phyloP scores from a whole-genome alignment of 1,284 basidiomycete species.

The Cryptococcus wingfieldii region DNA sequence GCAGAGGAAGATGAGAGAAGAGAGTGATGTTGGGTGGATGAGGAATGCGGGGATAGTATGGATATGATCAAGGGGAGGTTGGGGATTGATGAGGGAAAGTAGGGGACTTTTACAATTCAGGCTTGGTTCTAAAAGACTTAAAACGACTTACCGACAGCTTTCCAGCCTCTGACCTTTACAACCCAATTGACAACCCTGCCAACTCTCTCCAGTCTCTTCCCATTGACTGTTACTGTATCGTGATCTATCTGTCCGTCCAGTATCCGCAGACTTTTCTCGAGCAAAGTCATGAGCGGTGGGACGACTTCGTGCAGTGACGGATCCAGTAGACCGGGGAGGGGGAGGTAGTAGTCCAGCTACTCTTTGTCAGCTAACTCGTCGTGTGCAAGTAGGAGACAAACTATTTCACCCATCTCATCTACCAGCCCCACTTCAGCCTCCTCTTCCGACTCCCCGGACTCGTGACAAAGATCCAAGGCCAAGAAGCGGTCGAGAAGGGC shows the following conservation, averaged over 20 bases:
- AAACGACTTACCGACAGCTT: constrained; percentile 73
- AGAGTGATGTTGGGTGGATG: constrained; percentile 46
- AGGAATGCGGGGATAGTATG: constrained; percentile 58
- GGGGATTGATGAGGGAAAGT: constrained; percentile 69
- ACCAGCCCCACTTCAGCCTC: constrained; percentile 55
- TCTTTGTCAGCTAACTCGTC: constrained; percentile 1
- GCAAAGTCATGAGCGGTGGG: constrained; percentile 64
- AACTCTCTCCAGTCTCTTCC: constrained; percentile 28
- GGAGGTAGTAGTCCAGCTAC: constrained; percentile 86
- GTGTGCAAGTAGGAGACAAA: constrained; percentile 17
- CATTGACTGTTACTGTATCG: constrained; percentile 1
- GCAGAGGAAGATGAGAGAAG: constrained; percentile 29
- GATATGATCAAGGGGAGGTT: constrained; percentile 73
- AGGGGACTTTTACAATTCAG: constrained; percentile 16
- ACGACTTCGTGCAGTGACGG: constrained; percentile 85
- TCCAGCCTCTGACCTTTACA: constrained; percentile 85
- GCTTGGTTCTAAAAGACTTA: background rate
- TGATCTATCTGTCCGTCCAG: constrained; percentile 39
- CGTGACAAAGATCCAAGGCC: constrained; percentile 51
- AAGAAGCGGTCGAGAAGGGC: constrained; percentile 57
- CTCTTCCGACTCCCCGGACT: constrained; percentile 50
- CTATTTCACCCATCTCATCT: constrained; percentile 47
- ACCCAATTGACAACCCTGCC: constrained; percentile 72
- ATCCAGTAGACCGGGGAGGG: constrained; percentile 90
- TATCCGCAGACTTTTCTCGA: constrained; percentile 59